phyloP scores from a whole-genome alignment of 306 rosid species.

The Carpinus viminea region DNA sequence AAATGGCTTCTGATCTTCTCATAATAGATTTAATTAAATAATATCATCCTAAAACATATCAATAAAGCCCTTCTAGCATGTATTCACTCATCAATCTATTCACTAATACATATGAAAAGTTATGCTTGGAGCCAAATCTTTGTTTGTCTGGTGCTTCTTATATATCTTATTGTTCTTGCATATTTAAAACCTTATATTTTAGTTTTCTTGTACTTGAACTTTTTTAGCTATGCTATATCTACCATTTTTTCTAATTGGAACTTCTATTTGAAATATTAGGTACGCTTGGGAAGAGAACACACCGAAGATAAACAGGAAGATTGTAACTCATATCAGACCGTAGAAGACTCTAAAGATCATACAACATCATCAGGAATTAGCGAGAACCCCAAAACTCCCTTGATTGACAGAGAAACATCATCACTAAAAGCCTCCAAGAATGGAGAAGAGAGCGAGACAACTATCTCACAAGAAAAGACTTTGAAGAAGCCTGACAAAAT shows the following conservation, averaged over 20 bases:
- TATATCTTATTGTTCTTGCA: not conserved
- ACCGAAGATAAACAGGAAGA: constrained; percentile 40
- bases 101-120: not conserved
- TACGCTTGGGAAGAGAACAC: constrained; percentile 47
- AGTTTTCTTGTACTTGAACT: constrained; percentile 16
- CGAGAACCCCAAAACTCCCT: constrained; percentile 54
- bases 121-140: not conserved
- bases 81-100: not conserved
- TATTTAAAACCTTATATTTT: not conserved
- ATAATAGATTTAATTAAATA: not conserved
- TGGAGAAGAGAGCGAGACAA: constrained; percentile 54
- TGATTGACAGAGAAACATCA: constrained; percentile 48
- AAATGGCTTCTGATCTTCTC: not conserved
- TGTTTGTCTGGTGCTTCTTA: not conserved
- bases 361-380: constrained; percentile 43
- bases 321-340: constrained; percentile 35
- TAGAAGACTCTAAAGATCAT: constrained; percentile 42
- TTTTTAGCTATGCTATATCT: not conserved
- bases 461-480: constrained; percentile 51
- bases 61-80: not conserved
- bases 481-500: constrained; percentile 75
- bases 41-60: not conserved
- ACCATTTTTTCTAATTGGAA: constrained; percentile 22
- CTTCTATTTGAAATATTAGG: constrained; percentile 42
- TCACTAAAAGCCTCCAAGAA: constrained; percentile 44